Conservation (phyloP, 306 rosid genomes). For the Phaseolus lunatus region DNA sequence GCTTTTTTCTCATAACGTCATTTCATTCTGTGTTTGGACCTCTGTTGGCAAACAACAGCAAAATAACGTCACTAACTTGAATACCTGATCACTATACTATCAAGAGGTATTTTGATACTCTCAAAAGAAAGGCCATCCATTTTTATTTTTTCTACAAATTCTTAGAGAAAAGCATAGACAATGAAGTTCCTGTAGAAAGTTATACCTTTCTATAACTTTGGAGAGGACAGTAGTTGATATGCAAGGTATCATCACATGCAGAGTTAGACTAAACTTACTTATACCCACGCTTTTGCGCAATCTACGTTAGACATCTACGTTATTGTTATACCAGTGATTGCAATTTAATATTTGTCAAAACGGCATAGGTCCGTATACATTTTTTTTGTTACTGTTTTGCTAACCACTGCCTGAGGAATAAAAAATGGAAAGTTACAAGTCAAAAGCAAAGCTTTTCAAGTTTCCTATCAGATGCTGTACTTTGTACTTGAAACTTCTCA, state of each 20-base stretch:
- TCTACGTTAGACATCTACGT: slow-evolving; percentile 23
- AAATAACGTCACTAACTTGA: slow-evolving; percentile 24
- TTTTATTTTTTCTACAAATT: slow-evolving; percentile 14
- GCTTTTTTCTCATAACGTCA: slow-evolving; percentile 19
- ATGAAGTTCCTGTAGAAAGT: slow-evolving; percentile 24
- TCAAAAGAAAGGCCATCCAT: background rate
- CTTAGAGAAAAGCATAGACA: slow-evolving; percentile 6
- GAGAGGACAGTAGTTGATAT: slow-evolving; percentile 17
- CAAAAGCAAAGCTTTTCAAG: slow-evolving; percentile 7
- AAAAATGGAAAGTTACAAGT: background rate
- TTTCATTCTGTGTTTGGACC: slow-evolving; percentile 15
- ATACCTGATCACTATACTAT: slow-evolving; percentile 35
- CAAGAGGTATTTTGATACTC: slow-evolving; percentile 20
- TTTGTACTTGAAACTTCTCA: background rate
- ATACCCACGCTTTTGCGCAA: slow-evolving; percentile 23
- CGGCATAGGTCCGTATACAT: background rate
- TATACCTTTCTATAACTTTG: slow-evolving; percentile 19
- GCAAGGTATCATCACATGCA: slow-evolving; percentile 5
- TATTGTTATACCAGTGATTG: background rate
- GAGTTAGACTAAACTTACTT: slow-evolving; percentile 27
- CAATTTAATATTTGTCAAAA: slow-evolving; percentile 15
- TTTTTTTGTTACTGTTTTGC: background rate
- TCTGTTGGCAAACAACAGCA: slow-evolving; percentile 6
- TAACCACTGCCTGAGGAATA: background rate
- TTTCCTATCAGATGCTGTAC: background rate